Percentiles rank a stretch among this genome's conserved stretches.
phyloP scores from a whole-genome alignment of 257 asterid genomes.

The Scutellaria baicalensis region DNA sequence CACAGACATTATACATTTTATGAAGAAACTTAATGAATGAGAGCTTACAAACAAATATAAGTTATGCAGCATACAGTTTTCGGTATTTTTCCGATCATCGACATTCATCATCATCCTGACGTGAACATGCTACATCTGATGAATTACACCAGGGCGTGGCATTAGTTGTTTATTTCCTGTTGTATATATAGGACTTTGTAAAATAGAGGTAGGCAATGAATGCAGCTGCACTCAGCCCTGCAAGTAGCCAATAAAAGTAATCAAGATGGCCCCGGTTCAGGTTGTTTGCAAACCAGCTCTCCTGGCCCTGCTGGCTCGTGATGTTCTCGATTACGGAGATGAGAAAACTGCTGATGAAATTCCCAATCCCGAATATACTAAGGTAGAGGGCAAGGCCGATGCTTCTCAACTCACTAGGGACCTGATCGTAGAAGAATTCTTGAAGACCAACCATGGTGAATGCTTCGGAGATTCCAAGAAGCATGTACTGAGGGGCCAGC shows the following conservation, averaged over 20 bases:
- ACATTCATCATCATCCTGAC: too few relatives aligned
- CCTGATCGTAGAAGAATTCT: slow-evolving; percentile 64
- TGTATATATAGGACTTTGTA: slow-evolving; percentile 32
- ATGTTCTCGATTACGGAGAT: slow-evolving; percentile 34
- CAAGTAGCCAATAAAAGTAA: slow-evolving; percentile 65
- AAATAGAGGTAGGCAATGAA: slow-evolving; percentile 27
- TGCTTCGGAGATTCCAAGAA: slow-evolving; percentile 44
- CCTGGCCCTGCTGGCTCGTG: slow-evolving; percentile 25
- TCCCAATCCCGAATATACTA: slow-evolving; percentile 50
- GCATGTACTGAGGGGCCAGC: slow-evolving; percentile 50
- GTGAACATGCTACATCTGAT: too few relatives aligned
- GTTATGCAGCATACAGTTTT: too few relatives aligned
- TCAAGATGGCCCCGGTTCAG: slow-evolving; percentile 63
- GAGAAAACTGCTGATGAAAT: slow-evolving; percentile 55
- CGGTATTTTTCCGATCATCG: too few relatives aligned
- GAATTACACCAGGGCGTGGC: too few relatives aligned
- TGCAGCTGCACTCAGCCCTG: slow-evolving; percentile 30
- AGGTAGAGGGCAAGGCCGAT: slow-evolving; percentile 48
- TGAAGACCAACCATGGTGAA: slow-evolving; percentile 56
- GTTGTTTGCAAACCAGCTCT: slow-evolving; percentile 56
- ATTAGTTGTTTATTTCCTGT: slow-evolving; percentile 16
- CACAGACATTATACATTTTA: background rate
- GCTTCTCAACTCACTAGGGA: slow-evolving; percentile 47
- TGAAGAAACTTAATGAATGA: too few relatives aligned
- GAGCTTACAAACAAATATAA: too few relatives aligned